These are phyloP conservation scores for Pelargonium citronellum DNA, from an alignment of 441 rosid genomes.

Conservation along the genomic window DNA sequence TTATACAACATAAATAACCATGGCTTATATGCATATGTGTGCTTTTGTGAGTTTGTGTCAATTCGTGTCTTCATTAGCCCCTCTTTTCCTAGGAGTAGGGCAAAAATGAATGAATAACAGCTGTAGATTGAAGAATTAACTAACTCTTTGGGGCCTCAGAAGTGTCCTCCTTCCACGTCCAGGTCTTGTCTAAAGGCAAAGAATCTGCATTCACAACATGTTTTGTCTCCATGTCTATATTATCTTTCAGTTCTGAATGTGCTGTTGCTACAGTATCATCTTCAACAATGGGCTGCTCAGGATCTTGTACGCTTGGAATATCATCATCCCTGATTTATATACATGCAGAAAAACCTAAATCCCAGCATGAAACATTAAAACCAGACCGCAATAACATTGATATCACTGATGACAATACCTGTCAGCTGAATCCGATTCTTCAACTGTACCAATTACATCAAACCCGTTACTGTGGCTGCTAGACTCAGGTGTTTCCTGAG, in stretches of 20 bases:
- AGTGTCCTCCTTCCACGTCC: slow-evolving; percentile 52
- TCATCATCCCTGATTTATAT: slow-evolving; percentile 47
- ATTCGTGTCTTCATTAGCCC: not conserved
- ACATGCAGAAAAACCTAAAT: slow-evolving; percentile 23
- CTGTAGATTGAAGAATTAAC: slow-evolving; percentile 20
- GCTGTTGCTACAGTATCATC: slow-evolving; percentile 32
- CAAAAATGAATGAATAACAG: not conserved
- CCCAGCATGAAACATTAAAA: slow-evolving; percentile 12
- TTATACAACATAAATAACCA: not conserved
- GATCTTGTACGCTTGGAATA: slow-evolving; percentile 32
- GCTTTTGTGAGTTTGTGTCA: not conserved
- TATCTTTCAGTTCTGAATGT: slow-evolving; percentile 25
- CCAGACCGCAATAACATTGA: slow-evolving; percentile 10
- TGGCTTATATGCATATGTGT: not conserved
- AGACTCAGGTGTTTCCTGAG: slow-evolving; percentile 53
- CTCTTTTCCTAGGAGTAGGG: not conserved
- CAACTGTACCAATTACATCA: slow-evolving; percentile 29
- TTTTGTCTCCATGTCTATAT: slow-evolving; percentile 29
- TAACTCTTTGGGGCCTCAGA: slow-evolving; percentile 67
- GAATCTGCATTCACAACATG: slow-evolving; percentile 27
- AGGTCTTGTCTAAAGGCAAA: slow-evolving; percentile 33
- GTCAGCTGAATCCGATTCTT: slow-evolving; percentile 34
- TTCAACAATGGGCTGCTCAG: slow-evolving; percentile 33
- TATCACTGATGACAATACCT: slow-evolving; percentile 39
- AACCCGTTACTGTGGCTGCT: slow-evolving; percentile 49